These are phyloP conservation scores for Candida berthetii DNA, from an alignment of 805 yeast species.

Conservation along the genomic window DNA sequence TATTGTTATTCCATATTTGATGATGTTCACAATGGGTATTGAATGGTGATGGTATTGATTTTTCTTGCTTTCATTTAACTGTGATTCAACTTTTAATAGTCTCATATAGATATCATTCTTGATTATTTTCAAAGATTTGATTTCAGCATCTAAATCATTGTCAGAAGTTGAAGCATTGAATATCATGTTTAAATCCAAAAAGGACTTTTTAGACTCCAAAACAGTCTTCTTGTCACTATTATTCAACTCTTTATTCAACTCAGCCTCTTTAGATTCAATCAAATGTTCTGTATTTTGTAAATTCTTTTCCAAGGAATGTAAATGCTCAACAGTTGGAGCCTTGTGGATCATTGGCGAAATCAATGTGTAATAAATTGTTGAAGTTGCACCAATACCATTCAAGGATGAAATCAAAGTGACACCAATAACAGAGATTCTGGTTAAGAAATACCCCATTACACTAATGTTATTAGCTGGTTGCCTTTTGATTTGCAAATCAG, in stretches of 20 bases:
- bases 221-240: background rate
- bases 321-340: conserved; percentile 1
- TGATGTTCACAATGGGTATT: too few relatives aligned
- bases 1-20: conserved; percentile 16
- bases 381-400: conserved; percentile 21
- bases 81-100: conserved; percentile 9
- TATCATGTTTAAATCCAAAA: conserved; percentile 10
- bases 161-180: conserved; percentile 2
- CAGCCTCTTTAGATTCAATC: conserved; percentile 11
- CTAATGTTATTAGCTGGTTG: conserved; percentile 3
- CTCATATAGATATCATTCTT: conserved; percentile 18
- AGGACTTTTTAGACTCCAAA: conserved; percentile 14
- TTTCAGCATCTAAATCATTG: conserved; percentile 9
- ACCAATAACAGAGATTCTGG: conserved; percentile 18
- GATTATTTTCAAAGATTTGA: conserved; percentile 13
- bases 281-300: conserved; percentile 13
- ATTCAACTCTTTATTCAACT: background rate
- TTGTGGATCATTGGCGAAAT: conserved; percentile 1
- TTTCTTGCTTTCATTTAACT: background rate
- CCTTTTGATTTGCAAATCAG: conserved; percentile 10
- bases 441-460: conserved; percentile 8
- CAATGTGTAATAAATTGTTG: conserved; percentile 19
- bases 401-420: conserved; percentile 18
- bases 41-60: background rate
- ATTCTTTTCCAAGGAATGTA: conserved; percentile 9